Base-by-base conservation (phyloP, 129 eudicot genomes). In the Tanacetum coccineum region DNA sequence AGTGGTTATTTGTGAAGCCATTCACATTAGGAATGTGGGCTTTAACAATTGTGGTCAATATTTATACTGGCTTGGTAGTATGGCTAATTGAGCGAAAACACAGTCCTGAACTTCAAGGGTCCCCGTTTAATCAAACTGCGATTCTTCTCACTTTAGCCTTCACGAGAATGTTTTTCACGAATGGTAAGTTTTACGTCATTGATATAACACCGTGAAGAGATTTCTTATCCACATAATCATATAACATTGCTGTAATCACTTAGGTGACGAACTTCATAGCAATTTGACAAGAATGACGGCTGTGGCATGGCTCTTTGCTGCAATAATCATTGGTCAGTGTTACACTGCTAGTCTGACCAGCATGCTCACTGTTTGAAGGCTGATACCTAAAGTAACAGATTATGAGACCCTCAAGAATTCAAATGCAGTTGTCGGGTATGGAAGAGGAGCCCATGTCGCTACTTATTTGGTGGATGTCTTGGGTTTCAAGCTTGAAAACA, bases 281-380 rank as follows among this genome's bases (percentile, higher is more conserved):
- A 80, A 77, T 72, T 67, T 82, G 68, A 70, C 85, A 18, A 59
- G 83, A 59, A 22, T 82, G 72, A 73, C 80, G 39, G 50, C 76
- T 4, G 78, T 80, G 14, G 81, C 74, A 3, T 86, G 93, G 93
- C 62, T 86, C 7, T 74, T 86, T 26, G 82, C 75, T 64, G 85
- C 83, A 13, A 51, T 78, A 25, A 68, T 86, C 69, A 62, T 86
- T 13, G 80, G 83, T 4, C 84, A 77, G 28, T 82, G 86, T 47
- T 86, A 86, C 46, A 86, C 93, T 3, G 93, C 88, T 0, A 86
- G 86, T 69, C 80, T 86, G 19, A 56, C 86, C 18, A 76, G 83
- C 57, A 74, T 86, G 86, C 86, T 86, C 53, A 86, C 93, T 9
- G 77, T 78, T 47, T 55, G 73, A 64, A 66, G 68, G 47, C 71